These are phyloP conservation scores for Schwanniomyces polymorphus DNA, from an alignment of 805 yeast species.

Conservation along the genomic window DNA sequence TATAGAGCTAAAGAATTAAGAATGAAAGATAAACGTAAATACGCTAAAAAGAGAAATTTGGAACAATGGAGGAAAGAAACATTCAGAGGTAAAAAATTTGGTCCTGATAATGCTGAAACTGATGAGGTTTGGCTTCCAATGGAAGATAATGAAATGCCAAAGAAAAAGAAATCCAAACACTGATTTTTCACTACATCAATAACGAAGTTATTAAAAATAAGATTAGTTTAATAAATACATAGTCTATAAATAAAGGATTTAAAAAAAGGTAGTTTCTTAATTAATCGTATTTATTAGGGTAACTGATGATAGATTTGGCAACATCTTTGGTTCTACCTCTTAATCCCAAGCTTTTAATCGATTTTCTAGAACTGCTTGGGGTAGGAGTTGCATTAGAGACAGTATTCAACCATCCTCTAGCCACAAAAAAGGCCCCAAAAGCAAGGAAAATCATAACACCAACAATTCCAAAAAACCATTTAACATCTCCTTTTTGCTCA, in stretches of 20 bases:
- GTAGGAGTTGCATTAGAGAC: slow-evolving; percentile 10
- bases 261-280: background rate
- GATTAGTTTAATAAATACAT: background rate
- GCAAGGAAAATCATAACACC: slow-evolving; percentile 26
- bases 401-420: slow-evolving; percentile 20
- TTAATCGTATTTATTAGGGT: slow-evolving; percentile 36
- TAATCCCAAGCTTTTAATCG: slow-evolving; percentile 27
- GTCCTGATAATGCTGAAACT: slow-evolving; percentile 33
- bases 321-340: slow-evolving; percentile 25
- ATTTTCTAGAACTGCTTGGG: slow-evolving; percentile 14
- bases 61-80: slow-evolving; percentile 88
- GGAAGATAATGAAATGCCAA: slow-evolving; percentile 12
- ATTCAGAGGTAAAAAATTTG: slow-evolving; percentile 63
- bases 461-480: slow-evolving; percentile 31
- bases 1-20: slow-evolving; percentile 75
- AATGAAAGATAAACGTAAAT: slow-evolving; percentile 79
- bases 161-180: background rate
- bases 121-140: slow-evolving; percentile 40
- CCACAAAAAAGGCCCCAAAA: slow-evolving; percentile 12
- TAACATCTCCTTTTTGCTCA: slow-evolving; percentile 25
- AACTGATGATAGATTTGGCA: slow-evolving; percentile 40
- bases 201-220: too few relatives aligned
- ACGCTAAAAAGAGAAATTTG: slow-evolving; percentile 76
- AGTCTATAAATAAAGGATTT: background rate
- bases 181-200: background rate